phyloP scores from a whole-genome alignment of 2,329 filamentous ascomycete genomes.

The Cercospora berteroae region DNA sequence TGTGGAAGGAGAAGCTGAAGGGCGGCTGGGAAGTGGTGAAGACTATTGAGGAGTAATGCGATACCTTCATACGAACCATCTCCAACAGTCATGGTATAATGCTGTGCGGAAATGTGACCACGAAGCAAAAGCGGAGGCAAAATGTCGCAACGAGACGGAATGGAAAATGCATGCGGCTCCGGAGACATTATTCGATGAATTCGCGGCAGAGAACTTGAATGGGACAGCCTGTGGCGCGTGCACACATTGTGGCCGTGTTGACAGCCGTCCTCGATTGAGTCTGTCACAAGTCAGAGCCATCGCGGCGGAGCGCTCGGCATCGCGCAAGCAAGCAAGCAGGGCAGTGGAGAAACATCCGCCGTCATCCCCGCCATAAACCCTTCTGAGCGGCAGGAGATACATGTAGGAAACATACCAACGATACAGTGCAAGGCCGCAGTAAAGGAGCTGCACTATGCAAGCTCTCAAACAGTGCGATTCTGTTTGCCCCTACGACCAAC shows the following conservation, averaged over 20 bases:
- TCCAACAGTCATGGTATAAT: background rate
- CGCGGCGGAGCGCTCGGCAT: background rate
- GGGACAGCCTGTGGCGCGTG: background rate
- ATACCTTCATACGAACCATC: background rate
- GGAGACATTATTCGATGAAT: background rate
- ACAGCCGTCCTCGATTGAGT: background rate
- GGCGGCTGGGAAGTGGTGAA: conserved; percentile 98
- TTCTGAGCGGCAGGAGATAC: background rate
- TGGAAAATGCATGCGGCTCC: background rate
- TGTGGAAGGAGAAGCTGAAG: conserved; percentile 98
- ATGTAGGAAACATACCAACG: background rate
- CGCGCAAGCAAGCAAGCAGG: background rate
- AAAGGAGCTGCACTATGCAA: background rate
- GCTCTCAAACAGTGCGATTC: background rate
- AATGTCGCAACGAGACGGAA: background rate
- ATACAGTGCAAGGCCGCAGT: background rate
- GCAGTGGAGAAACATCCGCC: background rate
- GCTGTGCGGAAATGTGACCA: background rate
- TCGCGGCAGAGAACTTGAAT: background rate
- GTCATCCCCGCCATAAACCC: background rate
- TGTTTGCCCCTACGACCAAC: background rate
- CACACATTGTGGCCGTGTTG: background rate
- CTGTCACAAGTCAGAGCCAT: background rate
- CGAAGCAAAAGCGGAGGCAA: background rate
- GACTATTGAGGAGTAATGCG: conserved; percentile 68